Conservation (phyloP, 2,329 filamentous ascomycete genomes). For the Paecilomyces sp. region DNA sequence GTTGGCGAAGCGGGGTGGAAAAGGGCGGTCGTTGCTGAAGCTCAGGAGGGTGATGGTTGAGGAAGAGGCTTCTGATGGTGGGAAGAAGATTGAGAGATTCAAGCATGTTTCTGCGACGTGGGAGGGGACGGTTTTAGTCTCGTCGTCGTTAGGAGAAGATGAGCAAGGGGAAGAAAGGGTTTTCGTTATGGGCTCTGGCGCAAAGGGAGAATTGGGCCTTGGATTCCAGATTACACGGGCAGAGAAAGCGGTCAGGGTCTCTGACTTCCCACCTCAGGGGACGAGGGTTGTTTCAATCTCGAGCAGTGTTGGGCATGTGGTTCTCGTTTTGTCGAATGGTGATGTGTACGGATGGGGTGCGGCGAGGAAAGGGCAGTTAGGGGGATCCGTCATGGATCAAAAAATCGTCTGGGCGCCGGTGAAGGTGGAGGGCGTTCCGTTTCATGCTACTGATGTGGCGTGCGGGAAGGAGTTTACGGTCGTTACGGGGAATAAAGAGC, state of each 20-base stretch:
- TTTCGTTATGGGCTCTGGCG: constrained; percentile 59
- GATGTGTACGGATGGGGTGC: constrained; percentile 84
- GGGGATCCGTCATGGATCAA: constrained; percentile 42
- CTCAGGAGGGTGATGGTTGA: constrained; percentile 22
- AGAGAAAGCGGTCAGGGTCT: constrained; percentile 41
- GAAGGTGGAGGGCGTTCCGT: constrained; percentile 52
- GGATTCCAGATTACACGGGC: constrained; percentile 32
- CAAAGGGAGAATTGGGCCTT: constrained; percentile 66
- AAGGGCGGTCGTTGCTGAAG: constrained; percentile 7
- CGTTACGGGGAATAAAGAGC: constrained; percentile 48
- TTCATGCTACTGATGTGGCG: constrained; percentile 58
- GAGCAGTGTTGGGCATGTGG: constrained; percentile 70
- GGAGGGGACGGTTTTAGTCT: constrained; percentile 62
- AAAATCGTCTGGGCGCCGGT: constrained; percentile 53
- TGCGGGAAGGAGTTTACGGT: constrained; percentile 86
- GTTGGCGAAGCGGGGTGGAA: constrained; percentile 42
- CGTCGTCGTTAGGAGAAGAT: constrained; percentile 14
- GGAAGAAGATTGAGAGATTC: constrained; percentile 21
- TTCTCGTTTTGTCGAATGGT: constrained; percentile 67
- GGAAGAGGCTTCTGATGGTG: constrained; percentile 1
- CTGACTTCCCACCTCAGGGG: constrained; percentile 56
- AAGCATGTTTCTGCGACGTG: constrained; percentile 64
- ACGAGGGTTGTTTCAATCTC: constrained; percentile 57
- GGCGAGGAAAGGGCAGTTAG: constrained; percentile 77
- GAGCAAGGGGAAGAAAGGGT: constrained; percentile 39